phyloP scores from a whole-genome alignment of 768 basidiomycete genomes.

The Myochromella boudieri region DNA sequence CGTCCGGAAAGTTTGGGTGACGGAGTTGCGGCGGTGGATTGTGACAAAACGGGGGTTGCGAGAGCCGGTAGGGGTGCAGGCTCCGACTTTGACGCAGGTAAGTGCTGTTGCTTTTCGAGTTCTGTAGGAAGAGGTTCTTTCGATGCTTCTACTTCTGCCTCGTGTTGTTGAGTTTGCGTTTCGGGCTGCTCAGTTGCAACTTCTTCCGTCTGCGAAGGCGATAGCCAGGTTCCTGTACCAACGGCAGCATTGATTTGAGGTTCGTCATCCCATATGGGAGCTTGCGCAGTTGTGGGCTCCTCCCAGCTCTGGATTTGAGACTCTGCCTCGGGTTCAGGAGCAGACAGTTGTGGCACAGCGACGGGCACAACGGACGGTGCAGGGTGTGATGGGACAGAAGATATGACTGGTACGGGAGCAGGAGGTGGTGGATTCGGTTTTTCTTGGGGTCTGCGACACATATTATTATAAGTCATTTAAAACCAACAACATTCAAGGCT shows the following conservation, averaged over 20 bases:
- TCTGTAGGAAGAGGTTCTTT: constrained; percentile 28
- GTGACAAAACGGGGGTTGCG: constrained; percentile 28
- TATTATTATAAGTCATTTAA: too few species aligned
- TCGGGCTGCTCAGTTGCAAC: constrained; percentile 16
- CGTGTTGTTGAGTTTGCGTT: constrained; percentile 23
- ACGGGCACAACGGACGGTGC: constrained; percentile 20
- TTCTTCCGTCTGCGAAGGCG: constrained; percentile 25
- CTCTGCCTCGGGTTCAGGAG: constrained; percentile 33
- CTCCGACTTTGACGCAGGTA: constrained; percentile 31
- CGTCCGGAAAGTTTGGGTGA: constrained; percentile 56
- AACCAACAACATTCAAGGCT: constrained; percentile 6
- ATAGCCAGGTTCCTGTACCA: constrained; percentile 33
- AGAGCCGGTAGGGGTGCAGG: constrained; percentile 32
- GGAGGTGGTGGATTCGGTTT: constrained; percentile 53
- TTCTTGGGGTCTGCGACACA: constrained; percentile 62
- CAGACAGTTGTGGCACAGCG: constrained; percentile 31
- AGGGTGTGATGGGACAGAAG: constrained; percentile 22
- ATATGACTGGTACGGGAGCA: constrained; percentile 26
- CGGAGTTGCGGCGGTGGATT: constrained; percentile 39
- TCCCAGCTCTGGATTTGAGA: constrained; percentile 53
- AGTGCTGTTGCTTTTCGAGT: constrained; percentile 28
- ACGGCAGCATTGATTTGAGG: constrained; percentile 38
- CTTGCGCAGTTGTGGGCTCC: constrained; percentile 69
- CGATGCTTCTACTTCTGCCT: constrained; percentile 29
- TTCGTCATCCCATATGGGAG: constrained; percentile 74